A percentile compares a stretch with the other conserved stretches of the same genome.
These are phyloP conservation scores for Aspergillus alliaceus DNA, from an alignment of 2,329 filamentous ascomycete genomes.

Conservation along the genomic window DNA sequence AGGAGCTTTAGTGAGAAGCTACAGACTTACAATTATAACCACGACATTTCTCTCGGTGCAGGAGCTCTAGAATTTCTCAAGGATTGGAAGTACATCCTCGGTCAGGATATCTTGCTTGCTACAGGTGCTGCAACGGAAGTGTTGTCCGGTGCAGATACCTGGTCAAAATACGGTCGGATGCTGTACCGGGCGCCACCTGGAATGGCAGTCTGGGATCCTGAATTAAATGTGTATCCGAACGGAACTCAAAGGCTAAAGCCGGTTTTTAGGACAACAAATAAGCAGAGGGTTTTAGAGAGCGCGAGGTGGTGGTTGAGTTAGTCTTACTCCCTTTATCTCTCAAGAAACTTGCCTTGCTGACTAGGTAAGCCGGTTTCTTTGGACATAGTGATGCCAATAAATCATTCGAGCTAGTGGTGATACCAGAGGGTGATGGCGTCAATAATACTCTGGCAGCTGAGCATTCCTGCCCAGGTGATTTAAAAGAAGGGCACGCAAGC, in stretches of 20 bases:
- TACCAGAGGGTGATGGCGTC: slow-evolving; percentile 50
- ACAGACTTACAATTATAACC: slow-evolving; percentile 42
- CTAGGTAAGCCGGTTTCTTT: slow-evolving; percentile 26
- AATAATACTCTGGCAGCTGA: slow-evolving; percentile 53
- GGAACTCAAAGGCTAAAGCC: slow-evolving; percentile 51
- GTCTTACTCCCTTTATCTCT: no score
- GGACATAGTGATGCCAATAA: slow-evolving; percentile 15
- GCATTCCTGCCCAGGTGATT: slow-evolving; percentile 30
- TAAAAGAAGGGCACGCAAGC: slow-evolving; percentile 15
- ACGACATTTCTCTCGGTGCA: slow-evolving; percentile 37
- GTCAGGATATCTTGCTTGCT: slow-evolving; percentile 44
- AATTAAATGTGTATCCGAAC: slow-evolving; percentile 40
- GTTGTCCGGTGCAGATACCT: slow-evolving; percentile 52
- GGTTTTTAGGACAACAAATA: slow-evolving; percentile 54
- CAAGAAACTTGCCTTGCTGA: not conserved
- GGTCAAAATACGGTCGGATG: slow-evolving; percentile 55
- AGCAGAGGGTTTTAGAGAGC: slow-evolving; percentile 55
- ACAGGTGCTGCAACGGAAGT: slow-evolving; percentile 53
- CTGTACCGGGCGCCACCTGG: slow-evolving; percentile 51
- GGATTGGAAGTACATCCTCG: slow-evolving; percentile 46
- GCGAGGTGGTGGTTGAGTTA: slow-evolving; percentile 44
- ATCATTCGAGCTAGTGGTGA: slow-evolving; percentile 45
- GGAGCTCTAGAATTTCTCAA: slow-evolving; percentile 57
- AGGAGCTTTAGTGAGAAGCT: slow-evolving; percentile 52
- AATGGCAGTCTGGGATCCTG: slow-evolving; percentile 50